Base-by-base conservation (phyloP, 2,329 filamentous ascomycete species). In the Torrubiellomyces zombiae region DNA sequence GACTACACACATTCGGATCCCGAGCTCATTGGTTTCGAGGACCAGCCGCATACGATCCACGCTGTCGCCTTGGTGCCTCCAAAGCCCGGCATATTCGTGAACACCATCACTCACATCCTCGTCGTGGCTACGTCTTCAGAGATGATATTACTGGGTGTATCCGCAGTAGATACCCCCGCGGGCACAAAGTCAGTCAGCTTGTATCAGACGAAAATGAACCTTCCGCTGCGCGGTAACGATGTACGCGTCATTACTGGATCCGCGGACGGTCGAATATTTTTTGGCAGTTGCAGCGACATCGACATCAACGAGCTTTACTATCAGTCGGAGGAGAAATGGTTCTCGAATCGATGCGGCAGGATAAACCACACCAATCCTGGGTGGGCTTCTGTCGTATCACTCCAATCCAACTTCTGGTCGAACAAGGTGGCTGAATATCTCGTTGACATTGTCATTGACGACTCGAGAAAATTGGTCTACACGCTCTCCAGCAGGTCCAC, bases 271-370 rank as follows among this genome's bases (percentile, higher is more conserved):
- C 78, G 89, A 32, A 89, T 98, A 35, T 98, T 98, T 58, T 93
- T 94, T 43, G 75, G 78, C 20, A 81, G 83, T 18, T 67, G 65
- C 25, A 66, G 62, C 25, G 80, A 86, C 36, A 82, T 82, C 34
- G 85, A 95, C 39, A 71, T 98, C 23, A 81, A 89, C 47, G 89
- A 98, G 51, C 67, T 98, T 27, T 85, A 78, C 38, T 98, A 98
- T 47, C 86, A 95, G 51, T 83, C 93, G 43, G 83, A 95, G 48
- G 89, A 98, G 52, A 77, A 79, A 39, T 98, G 89, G 89, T 98
- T 98, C 45, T 76, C 79, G 26, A 83, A 74, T 48, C 70, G 78
- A 36, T 91, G 81, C 45, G 74, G 76, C 31, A 93, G 85, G 52
- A 73, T 86, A 34, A 91, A 91, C 45, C 89, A 94, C 47, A 86